Base-by-base conservation (phyloP, 2,329 filamentous ascomycete species). In the Fusarium xylarioides region DNA sequence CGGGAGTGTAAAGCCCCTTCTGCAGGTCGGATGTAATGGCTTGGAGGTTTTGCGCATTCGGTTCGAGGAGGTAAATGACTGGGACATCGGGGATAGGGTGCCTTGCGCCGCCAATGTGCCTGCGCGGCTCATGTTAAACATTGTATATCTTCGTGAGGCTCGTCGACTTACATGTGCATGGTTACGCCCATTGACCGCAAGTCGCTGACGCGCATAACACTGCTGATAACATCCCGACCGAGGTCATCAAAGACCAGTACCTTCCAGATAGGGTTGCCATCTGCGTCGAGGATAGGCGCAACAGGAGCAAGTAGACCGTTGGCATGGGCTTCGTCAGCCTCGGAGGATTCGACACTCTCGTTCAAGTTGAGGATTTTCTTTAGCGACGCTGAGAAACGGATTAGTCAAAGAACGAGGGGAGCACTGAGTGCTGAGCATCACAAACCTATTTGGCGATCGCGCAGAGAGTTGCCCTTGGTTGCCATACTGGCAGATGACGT, bases 311-410 rank as follows among this genome's bases (percentile, higher is more conserved):
- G 85, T 15, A 92, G 83, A 56, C 91, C 91, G 78, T 91, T 91
- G 63, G 89, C 85, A 50, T 89, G 85, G 43, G 87, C 81, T 65
- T 95, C 92, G 67, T 93, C 88, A 55, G 88, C 85, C 63, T 89
- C 86, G 75, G 88, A 87, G 66, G 88, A 81, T 74, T 89, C 79
- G 84, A 88, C 70, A 84, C 90, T 88, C 79, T 96, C 92, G 83
- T 99, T 99, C 75, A 99, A 87, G 82, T 98, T 98, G 75, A 99
- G 90, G 79, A 99, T 95, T 83, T 94, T 95, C 86, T 97, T 95
- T 79, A 99, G 94, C 23, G 95, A 95, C 55, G 92, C 95, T 97
- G 74, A 43, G 54, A 16, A 16, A 35, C 19, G 11, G 18, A 46
- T 77, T 30, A 77, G 59, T 37, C 37, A 11, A 54, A 30, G 18